Evolutionary conservation across 1,284 basidiomycete genomes (phyloP).

Genomic region (Pseudozyma sp.): DNA sequence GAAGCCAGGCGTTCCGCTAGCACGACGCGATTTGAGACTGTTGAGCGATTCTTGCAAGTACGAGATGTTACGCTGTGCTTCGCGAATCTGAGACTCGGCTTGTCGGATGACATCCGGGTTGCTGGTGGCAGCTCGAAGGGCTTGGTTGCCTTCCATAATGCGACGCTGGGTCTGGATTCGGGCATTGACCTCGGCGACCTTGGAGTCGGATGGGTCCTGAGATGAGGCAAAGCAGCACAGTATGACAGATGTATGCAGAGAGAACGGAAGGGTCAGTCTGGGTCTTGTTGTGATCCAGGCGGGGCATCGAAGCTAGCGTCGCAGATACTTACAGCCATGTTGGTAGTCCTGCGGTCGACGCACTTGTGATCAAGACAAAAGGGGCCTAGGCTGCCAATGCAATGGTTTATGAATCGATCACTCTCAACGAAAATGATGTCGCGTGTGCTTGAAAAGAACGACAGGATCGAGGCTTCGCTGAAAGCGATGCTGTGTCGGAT

Average conservation of each 20-base stretch:
- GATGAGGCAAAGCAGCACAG: neutral
- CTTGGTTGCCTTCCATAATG: conserved; percentile 86
- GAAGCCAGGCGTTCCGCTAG: conserved; percentile 67
- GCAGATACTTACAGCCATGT: conserved; percentile 43
- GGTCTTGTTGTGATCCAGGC: neutral
- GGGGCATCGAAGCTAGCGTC: no score
- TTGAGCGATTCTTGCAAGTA: conserved; percentile 89
- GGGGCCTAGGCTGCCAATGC: no score
- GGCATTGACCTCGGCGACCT: conserved; percentile 89
- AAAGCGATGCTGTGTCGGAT: no score
- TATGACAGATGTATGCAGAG: neutral
- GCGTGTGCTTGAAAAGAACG: neutral
- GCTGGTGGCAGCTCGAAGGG: conserved; percentile 81
- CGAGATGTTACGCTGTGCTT: conserved; percentile 83
- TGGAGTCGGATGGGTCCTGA: conserved; percentile 75
- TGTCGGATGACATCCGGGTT: conserved; percentile 85
- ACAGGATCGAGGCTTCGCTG: neutral
- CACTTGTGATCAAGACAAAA: conserved; percentile 2
- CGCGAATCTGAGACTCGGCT: conserved; percentile 84
- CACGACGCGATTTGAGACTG: conserved; percentile 79
- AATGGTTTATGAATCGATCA: neutral
- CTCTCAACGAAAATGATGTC: neutral
- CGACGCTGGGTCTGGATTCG: conserved; percentile 92
- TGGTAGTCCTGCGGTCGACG: no score
- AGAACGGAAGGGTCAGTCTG: neutral